A percentile compares a stretch with the other conserved stretches of the same genome.
phyloP scores from a whole-genome alignment of 2,329 filamentous ascomycete genomes.

The Fusarium aywerte region DNA sequence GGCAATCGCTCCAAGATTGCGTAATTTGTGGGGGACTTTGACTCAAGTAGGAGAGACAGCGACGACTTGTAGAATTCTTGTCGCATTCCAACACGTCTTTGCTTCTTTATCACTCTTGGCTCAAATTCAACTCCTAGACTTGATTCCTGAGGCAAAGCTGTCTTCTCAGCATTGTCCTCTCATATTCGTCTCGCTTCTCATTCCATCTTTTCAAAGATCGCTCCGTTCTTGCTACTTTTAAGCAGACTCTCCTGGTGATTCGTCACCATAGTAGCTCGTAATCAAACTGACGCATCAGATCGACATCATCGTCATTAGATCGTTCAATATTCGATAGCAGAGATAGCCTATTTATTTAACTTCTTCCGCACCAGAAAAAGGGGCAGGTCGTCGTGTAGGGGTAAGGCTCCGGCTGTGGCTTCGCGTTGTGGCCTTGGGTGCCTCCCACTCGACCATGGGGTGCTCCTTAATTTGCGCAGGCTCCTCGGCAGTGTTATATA shows the following conservation, averaged over 20 bases:
- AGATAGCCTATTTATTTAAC: slow-evolving; percentile 23
- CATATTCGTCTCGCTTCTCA: neutral
- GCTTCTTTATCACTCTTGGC: neutral
- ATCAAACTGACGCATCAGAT: slow-evolving; percentile 13
- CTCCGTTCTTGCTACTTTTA: neutral
- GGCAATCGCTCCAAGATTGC: slow-evolving; percentile 30
- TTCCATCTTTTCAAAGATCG: slow-evolving; percentile 23
- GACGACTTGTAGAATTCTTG: slow-evolving; percentile 4
- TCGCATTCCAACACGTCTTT: neutral
- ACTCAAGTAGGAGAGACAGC: neutral
- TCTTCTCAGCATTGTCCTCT: neutral
- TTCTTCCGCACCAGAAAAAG: slow-evolving; percentile 51
- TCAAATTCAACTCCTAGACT: neutral
- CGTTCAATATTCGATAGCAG: slow-evolving; percentile 16
- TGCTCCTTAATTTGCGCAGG: slow-evolving; percentile 53
- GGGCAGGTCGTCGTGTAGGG: slow-evolving; percentile 54
- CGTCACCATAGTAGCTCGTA: slow-evolving; percentile 5
- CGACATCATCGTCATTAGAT: slow-evolving; percentile 30
- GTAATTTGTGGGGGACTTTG: slow-evolving; percentile 25
- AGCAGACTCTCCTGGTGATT: neutral
- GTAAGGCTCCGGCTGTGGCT: slow-evolving; percentile 52
- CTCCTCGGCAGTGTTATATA: slow-evolving; percentile 68
- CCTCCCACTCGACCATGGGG: slow-evolving; percentile 51
- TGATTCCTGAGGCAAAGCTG: neutral
- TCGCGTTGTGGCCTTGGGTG: slow-evolving; percentile 42